Base-by-base conservation (phyloP, 805 yeast genomes). In the Pichia kluyveri region DNA sequence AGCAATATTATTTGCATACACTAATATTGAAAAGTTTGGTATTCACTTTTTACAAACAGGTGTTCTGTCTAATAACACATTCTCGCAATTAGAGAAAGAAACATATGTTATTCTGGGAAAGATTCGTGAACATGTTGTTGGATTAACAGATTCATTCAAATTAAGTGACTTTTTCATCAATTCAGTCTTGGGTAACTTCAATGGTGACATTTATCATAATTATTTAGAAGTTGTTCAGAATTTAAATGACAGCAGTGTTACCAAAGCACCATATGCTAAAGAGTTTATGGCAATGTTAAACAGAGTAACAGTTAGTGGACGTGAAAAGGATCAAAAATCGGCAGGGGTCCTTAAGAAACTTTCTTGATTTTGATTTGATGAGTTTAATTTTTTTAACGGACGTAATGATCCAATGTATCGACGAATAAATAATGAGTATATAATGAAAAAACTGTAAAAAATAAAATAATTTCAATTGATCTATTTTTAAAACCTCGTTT, bases 151-250 rank as follows among this genome's bases (percentile, higher is more conserved):
- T 66, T 76, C 95, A 1, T 89, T 89, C 72, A 79, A 83, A 66
- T 74, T 84, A 53, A 79, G 87, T 39, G 96, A 89, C 67, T 83
- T 75, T 62, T 77, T 84, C 69, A 74, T 89, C 60, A 86, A 88
- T 63, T 80, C 96, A 0, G 82, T 93, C 5, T 75, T 89, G 49
- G 97, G 96, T 42, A 74, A 72, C 49, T 82, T 75, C 66, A 80
- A 85, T 57, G 96, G 96, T 50, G 82, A 89, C 63, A 81, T 86
- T 48, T 89, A 88, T 69, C 80, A 81, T 60, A 80, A 85, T 63
- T 88, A 88, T 69, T 83, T 82, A 60, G 67, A 60, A 27, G 69
- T 71, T 48, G 83, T 82, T 50, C 72, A 74, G 56, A 50, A 50
- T 9, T 57, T 60, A 42, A 78, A 77, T 59, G 79, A 80, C 49